A percentile compares a stretch with the other conserved stretches of the same genome.
Evolutionary conservation across 1,284 basidiomycete species (phyloP).

Genomic region (Ganoderma multipileum): DNA sequence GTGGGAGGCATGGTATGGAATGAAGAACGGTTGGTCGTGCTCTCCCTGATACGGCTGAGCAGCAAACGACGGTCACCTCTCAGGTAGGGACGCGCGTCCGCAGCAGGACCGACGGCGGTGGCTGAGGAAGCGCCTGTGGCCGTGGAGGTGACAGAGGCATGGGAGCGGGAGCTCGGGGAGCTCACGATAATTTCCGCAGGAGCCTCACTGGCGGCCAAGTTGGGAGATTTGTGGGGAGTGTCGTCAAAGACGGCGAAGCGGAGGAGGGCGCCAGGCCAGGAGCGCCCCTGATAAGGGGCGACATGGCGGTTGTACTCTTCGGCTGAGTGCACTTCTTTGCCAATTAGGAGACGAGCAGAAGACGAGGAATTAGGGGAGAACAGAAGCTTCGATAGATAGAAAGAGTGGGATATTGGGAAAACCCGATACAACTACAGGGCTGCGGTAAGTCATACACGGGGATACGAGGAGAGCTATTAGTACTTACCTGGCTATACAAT

Average conservation of each 20-base stretch:
- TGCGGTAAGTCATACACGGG: slow-evolving; percentile 26
- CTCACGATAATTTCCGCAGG: slow-evolving; percentile 11
- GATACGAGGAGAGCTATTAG: slow-evolving; percentile 6
- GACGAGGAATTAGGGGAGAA: slow-evolving; percentile 60
- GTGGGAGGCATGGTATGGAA: slow-evolving; percentile 23
- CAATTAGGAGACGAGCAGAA: slow-evolving; percentile 61
- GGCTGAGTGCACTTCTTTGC: slow-evolving; percentile 60
- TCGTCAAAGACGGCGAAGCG: slow-evolving; percentile 68
- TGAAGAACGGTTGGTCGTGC: slow-evolving; percentile 28
- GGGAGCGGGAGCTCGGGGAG: slow-evolving; percentile 18
- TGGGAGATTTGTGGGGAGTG: slow-evolving; percentile 48
- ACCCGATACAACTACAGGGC: slow-evolving; percentile 65
- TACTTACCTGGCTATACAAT: slow-evolving; percentile 51
- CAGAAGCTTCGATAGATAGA: slow-evolving; percentile 68
- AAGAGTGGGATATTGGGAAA: slow-evolving; percentile 65
- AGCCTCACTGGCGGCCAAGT: slow-evolving; percentile 17
- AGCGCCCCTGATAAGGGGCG: slow-evolving; percentile 53
- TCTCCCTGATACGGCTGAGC: slow-evolving; percentile 37
- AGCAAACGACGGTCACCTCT: slow-evolving; percentile 32
- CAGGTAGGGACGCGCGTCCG: slow-evolving; percentile 17
- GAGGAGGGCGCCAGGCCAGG: slow-evolving; percentile 63
- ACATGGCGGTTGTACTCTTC: slow-evolving; percentile 63
- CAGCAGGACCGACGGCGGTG: slow-evolving; percentile 28
- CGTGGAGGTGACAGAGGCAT: slow-evolving; percentile 16
- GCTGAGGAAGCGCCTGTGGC: slow-evolving; percentile 28